Evolutionary conservation across 2,329 filamentous ascomycete species (phyloP).

Genomic region (Trichoderma gracile): DNA sequence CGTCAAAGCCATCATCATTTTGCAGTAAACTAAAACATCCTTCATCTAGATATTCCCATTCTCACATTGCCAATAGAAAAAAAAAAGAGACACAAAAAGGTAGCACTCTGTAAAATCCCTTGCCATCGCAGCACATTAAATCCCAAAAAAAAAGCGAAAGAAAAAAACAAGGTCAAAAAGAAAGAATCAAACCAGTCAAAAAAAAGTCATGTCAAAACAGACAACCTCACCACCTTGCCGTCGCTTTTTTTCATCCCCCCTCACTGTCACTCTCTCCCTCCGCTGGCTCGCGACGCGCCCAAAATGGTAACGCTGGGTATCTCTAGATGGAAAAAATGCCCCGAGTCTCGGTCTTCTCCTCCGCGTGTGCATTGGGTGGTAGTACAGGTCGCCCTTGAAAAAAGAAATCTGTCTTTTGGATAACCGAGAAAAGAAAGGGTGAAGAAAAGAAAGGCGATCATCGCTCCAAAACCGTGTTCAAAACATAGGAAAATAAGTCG

Average conservation of each 20-base stretch:
- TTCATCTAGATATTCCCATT: conserved; percentile 23
- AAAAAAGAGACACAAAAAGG: neutral
- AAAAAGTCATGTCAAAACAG: conserved; percentile 22
- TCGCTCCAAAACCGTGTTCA: conserved; percentile 23
- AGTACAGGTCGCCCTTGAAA: conserved; percentile 29
- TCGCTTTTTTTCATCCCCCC: conserved; percentile 12
- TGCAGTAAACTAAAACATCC: conserved; percentile 18
- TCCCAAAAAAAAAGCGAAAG: conserved; percentile 5
- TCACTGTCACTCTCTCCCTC: neutral
- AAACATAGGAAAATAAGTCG: conserved; percentile 21
- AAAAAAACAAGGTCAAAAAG: neutral
- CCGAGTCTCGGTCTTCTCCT: conserved; percentile 31
- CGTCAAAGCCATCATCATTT: conserved; percentile 27
- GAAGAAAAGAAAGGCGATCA: conserved; percentile 9
- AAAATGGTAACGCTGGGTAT: conserved; percentile 39
- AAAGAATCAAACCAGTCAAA: conserved; percentile 4
- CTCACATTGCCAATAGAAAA: neutral
- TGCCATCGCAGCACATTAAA: conserved; percentile 13
- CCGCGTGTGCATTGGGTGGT: conserved; percentile 27
- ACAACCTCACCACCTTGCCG: conserved; percentile 24
- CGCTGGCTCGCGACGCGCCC: conserved; percentile 21
- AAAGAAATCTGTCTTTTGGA: conserved; percentile 28
- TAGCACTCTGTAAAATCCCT: conserved; percentile 7
- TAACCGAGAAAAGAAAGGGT: conserved; percentile 13
- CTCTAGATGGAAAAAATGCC: conserved; percentile 41